Evolutionary conservation across 129 eudicot genomes (phyloP).

Genomic region (Glebionis coronaria): DNA sequence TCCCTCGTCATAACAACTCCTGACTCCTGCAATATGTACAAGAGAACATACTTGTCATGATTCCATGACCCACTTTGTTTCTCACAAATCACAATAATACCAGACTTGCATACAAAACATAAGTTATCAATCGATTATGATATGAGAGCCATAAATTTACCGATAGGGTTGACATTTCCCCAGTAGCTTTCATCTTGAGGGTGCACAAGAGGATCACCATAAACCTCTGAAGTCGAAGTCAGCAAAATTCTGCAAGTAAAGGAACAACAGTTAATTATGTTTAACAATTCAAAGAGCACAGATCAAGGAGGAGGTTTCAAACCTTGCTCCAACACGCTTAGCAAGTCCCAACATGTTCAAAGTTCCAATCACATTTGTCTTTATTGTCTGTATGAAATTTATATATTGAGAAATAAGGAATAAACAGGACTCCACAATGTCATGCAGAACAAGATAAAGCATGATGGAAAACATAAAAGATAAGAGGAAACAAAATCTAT

Average conservation of each 20-base stretch:
- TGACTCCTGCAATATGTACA: constrained; percentile 54
- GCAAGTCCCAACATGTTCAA: constrained; percentile 94
- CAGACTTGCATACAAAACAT: constrained; percentile 9
- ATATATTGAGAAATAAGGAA: constrained; percentile 2
- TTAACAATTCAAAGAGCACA: background rate
- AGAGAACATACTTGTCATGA: constrained; percentile 12
- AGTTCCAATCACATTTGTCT: constrained; percentile 90
- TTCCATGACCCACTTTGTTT: background rate
- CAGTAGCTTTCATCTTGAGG: constrained; percentile 90
- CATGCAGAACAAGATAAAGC: constrained; percentile 3
- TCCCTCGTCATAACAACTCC: constrained; percentile 95
- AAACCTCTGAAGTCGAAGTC: constrained; percentile 92
- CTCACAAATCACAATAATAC: background rate
- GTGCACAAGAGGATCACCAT: constrained; percentile 90
- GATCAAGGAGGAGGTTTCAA: constrained; percentile 11
- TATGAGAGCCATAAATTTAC: constrained; percentile 33
- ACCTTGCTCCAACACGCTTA: constrained; percentile 92
- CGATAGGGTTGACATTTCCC: constrained; percentile 97
- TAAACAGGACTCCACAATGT: background rate
- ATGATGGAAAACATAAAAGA: background rate
- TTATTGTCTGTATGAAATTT: constrained; percentile 58
- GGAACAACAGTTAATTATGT: background rate
- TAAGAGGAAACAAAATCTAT: background rate
- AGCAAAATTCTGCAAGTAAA: constrained; percentile 59
- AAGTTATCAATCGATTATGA: background rate